A percentile compares a stretch with the other conserved stretches of the same genome.
Conservation (phyloP, 2,329 filamentous ascomycete genomes). For the Xylaria digitata region DNA sequence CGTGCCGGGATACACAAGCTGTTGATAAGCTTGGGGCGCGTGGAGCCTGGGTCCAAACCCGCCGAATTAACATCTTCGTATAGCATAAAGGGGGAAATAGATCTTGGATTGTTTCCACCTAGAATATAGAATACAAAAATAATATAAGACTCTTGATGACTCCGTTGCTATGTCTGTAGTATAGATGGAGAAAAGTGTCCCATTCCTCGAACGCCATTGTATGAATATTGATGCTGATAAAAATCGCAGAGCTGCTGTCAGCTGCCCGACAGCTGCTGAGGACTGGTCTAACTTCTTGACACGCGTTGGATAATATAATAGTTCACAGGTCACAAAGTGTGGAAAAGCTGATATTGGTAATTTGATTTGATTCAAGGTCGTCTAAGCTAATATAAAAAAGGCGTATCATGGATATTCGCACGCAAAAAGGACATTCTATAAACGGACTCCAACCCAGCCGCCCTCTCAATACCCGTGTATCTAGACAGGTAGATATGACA, state of each 20-base stretch:
- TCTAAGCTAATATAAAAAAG: too few species aligned
- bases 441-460: neutral
- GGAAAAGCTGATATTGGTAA: too few species aligned
- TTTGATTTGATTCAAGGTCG: too few species aligned
- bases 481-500: neutral
- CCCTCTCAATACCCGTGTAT: neutral
- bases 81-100: neutral
- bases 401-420: neutral
- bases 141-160: too few species aligned
- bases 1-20: neutral
- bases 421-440: neutral
- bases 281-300: too few species aligned
- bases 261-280: conserved; percentile 8
- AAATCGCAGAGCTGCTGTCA: neutral
- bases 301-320: too few species aligned
- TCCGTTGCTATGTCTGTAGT: too few species aligned
- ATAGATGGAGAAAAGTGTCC: neutral
- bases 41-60: neutral
- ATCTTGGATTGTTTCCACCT: neutral
- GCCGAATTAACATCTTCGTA: conserved; percentile 17
- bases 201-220: too few species aligned
- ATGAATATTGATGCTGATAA: neutral
- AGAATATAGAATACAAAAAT: neutral
- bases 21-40: neutral
- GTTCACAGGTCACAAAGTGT: too few species aligned